A percentile compares a stretch with the other conserved stretches of the same genome.
Conservation (phyloP, 1,139 yeast genomes). For the Diutina scorzettiae region DNA sequence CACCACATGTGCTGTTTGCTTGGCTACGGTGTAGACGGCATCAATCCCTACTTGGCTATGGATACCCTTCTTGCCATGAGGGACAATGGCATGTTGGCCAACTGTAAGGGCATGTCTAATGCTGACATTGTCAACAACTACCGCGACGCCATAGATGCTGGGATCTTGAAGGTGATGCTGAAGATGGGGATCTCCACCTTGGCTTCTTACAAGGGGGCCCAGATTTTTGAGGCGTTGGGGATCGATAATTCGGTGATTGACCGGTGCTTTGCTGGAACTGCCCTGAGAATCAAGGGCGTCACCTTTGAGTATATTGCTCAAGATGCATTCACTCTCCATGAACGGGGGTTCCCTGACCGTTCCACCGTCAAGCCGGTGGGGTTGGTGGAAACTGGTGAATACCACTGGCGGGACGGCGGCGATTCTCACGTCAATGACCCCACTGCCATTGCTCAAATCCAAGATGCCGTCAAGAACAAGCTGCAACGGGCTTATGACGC, state of each 20-base stretch:
- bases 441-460: slow-evolving; percentile 85
- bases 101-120: slow-evolving; percentile 43
- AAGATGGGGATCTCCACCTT: slow-evolving; percentile 98
- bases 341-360: slow-evolving; percentile 79
- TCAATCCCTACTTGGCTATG: slow-evolving; percentile 87
- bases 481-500: slow-evolving; percentile 88
- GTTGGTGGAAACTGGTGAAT: slow-evolving; percentile 92
- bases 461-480: slow-evolving; percentile 94
- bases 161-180: slow-evolving; percentile 93
- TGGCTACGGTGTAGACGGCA: slow-evolving; percentile 96
- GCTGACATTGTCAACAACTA: slow-evolving; percentile 61
- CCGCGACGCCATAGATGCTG: slow-evolving; percentile 74
- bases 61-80: slow-evolving; percentile 83
- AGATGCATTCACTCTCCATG: slow-evolving; percentile 90
- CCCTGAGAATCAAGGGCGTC: slow-evolving; percentile 91
- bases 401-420: slow-evolving; percentile 98
- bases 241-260: slow-evolving; percentile 92
- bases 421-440: slow-evolving; percentile 93
- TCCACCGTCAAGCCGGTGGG: slow-evolving; percentile 59
- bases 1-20: slow-evolving; percentile 91
- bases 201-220: slow-evolving; percentile 97
- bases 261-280: slow-evolving; percentile 94
- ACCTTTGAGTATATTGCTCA: slow-evolving; percentile 93
- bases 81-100: slow-evolving; percentile 56
- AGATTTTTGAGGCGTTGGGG: slow-evolving; percentile 94